Percentiles rank a stretch among this genome's conserved stretches.
phyloP scores from a whole-genome alignment of 73 alveolate genomes.

The Paramecium octaurelia region DNA sequence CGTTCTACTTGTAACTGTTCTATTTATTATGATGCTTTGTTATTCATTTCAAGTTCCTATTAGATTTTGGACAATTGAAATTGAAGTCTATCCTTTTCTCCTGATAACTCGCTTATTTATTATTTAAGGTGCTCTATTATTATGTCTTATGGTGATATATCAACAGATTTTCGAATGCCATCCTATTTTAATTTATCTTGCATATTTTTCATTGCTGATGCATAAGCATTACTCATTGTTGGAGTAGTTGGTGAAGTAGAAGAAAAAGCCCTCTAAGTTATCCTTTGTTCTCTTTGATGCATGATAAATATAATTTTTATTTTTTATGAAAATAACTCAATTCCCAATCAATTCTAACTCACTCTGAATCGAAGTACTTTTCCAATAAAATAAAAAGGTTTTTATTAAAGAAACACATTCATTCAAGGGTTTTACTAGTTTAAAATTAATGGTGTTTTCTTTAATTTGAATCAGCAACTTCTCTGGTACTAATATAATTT shows the following conservation, averaged over 20 bases:
- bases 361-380: not conserved
- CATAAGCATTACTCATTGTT: constrained; percentile 24
- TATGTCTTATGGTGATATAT: not conserved
- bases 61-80: not conserved
- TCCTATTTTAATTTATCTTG: not conserved
- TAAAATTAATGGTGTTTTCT: too few relatives aligned
- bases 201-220: not conserved
- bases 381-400: not conserved
- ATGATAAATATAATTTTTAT: not conserved
- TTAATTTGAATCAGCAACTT: not conserved
- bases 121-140: not conserved
- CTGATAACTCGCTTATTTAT: not conserved
- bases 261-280: not conserved
- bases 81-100: not conserved
- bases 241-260: not conserved
- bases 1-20: not conserved
- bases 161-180: not conserved
- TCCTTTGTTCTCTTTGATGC: not conserved
- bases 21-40: not conserved
- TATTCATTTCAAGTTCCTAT: not conserved
- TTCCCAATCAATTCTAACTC: not conserved
- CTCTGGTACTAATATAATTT: not conserved
- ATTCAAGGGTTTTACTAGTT: not conserved
- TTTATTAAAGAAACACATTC: not conserved
- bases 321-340: not conserved